Conservation (phyloP, 225 moss, liverwort and hornwort species). For the Neckera pumila region DNA sequence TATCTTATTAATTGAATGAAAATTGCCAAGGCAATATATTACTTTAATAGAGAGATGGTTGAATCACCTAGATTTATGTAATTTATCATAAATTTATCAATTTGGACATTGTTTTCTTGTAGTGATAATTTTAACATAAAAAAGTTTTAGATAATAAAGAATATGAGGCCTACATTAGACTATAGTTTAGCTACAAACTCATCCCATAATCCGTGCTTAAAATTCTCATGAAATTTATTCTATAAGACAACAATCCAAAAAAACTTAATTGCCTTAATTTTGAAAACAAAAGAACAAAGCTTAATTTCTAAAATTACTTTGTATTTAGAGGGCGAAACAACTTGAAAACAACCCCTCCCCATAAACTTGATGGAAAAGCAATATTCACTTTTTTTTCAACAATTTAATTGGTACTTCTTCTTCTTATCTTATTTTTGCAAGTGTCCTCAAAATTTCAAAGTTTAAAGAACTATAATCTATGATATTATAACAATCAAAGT, state of each 20-base stretch:
- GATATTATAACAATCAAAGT: not conserved
- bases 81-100: not conserved
- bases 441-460: not conserved
- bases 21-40: not conserved
- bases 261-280: no score
- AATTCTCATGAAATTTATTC: no score
- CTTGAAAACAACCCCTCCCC: not conserved
- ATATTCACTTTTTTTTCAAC: not conserved
- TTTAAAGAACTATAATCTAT: not conserved
- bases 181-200: not conserved
- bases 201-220: fast-evolving
- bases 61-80: not conserved
- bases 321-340: not conserved
- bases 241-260: not conserved
- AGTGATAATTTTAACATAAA: fast-evolving
- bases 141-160: not conserved
- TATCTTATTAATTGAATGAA: not conserved
- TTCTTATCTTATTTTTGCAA: not conserved
- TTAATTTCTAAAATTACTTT: not conserved
- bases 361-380: not conserved
- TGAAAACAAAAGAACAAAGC: not conserved
- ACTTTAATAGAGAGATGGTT: not conserved
- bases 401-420: fast-evolving
- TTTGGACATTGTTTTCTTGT: no score
- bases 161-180: not conserved